Conservation (phyloP, 2,329 filamentous ascomycete genomes). For the Trichoderma afroharzianum region DNA sequence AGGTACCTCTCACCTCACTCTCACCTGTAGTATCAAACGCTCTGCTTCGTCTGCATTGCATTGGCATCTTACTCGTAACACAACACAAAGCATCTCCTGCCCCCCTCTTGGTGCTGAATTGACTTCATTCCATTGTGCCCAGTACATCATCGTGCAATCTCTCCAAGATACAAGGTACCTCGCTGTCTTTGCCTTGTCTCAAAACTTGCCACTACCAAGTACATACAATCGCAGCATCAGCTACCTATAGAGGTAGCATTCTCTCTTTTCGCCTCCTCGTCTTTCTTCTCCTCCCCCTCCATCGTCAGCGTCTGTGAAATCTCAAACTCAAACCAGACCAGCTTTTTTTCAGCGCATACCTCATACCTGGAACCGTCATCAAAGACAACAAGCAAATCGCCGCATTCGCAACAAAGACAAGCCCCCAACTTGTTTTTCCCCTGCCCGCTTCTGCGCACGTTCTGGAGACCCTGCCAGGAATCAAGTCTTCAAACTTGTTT, state of each 20-base stretch:
- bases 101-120: background rate
- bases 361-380: background rate
- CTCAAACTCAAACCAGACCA: background rate
- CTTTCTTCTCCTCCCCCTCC: background rate
- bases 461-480: background rate
- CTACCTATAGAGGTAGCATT: background rate
- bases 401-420: background rate
- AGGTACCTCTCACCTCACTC: background rate
- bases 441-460: background rate
- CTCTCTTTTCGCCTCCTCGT: background rate
- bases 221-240: background rate
- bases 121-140: slow-evolving; percentile 5
- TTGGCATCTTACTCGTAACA: slow-evolving; percentile 1
- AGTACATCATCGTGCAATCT: slow-evolving; percentile 2
- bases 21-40: background rate
- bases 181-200: background rate
- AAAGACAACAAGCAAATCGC: background rate
- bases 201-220: slow-evolving; percentile 1
- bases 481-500: background rate
- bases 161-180: background rate
- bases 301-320: background rate
- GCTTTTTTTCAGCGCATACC: background rate
- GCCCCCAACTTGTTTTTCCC: background rate
- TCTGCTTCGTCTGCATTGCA: background rate
- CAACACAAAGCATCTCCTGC: background rate